Percentiles rank a stretch among this genome's conserved stretches.
These are phyloP conservation scores for Penicillium cataractarum DNA, from an alignment of 495 filamentous ascomycete species.

Conservation along the genomic window DNA sequence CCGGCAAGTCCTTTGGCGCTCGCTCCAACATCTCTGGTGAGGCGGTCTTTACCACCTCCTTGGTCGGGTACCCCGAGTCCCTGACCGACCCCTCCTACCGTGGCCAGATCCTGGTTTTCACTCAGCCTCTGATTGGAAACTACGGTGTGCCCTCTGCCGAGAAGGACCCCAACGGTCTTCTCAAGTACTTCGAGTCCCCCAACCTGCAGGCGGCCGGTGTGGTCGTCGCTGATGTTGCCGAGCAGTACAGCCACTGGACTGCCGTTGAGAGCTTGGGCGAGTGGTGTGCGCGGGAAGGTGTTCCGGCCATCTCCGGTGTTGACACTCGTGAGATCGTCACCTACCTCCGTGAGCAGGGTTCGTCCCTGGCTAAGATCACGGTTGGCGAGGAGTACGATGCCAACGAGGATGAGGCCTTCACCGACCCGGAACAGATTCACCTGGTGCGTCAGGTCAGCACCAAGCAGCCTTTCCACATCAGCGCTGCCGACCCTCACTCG, in stretches of 20 bases:
- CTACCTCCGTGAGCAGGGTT: conserved; percentile 91
- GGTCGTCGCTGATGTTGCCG: conserved; percentile 91
- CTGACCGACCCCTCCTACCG: conserved; percentile 99
- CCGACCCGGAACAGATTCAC: conserved; percentile 95
- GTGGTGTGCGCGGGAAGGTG: conserved; percentile 95
- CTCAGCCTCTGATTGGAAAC: conserved; percentile 97
- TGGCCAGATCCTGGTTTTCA: conserved; percentile 98
- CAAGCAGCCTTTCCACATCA: conserved; percentile 95
- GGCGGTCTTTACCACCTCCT: conserved; percentile 91
- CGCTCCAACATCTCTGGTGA: conserved; percentile 91
- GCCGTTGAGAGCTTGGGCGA: conserved; percentile 89
- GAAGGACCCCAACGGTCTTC: conserved; percentile 75
- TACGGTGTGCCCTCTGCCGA: conserved; percentile 86
- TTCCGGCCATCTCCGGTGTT: conserved; percentile 94
- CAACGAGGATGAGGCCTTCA: conserved; percentile 94
- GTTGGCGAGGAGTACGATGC: conserved; percentile 98
- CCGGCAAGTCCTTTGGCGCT: conserved; percentile 90
- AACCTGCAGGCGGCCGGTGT: conserved; percentile 95
- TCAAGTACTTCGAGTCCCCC: conserved; percentile 94
- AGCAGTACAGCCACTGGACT: conserved; percentile 97
- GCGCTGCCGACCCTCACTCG: conserved; percentile 73
- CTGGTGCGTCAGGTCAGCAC: conserved; percentile 93
- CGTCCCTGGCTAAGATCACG: conserved; percentile 91
- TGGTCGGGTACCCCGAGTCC: conserved; percentile 96
- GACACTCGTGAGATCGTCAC: conserved; percentile 97